Evolutionary conservation across 2,329 filamentous ascomycete genomes (phyloP).

Genomic region (Calonectria pteridis): DNA sequence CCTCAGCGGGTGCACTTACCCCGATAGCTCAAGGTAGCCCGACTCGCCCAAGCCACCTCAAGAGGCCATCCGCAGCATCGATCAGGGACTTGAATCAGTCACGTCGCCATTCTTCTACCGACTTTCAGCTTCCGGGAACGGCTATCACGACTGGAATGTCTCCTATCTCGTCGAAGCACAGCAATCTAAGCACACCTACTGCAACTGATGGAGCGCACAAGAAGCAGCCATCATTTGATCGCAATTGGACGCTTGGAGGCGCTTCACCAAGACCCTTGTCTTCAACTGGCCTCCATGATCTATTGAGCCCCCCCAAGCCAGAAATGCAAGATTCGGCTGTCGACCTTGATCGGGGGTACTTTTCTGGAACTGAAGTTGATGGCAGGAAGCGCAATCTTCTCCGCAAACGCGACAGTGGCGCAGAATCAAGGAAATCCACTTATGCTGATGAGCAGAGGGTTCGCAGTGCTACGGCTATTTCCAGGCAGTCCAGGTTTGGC

Average conservation of each 20-base stretch:
- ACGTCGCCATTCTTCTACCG: constrained; percentile 88
- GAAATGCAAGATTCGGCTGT: constrained; percentile 61
- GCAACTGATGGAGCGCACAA: constrained; percentile 62
- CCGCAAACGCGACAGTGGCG: constrained; percentile 78
- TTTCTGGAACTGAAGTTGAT: constrained; percentile 89
- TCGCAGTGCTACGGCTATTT: constrained; percentile 73
- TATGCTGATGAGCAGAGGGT: constrained; percentile 80
- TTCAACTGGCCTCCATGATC: constrained; percentile 64
- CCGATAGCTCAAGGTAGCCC: constrained; percentile 59
- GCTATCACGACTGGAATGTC: constrained; percentile 36
- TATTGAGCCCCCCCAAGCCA: constrained; percentile 53
- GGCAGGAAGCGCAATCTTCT: constrained; percentile 81
- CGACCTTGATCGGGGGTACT: constrained; percentile 90
- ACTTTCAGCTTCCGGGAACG: constrained; percentile 65
- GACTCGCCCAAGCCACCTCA: constrained; percentile 61
- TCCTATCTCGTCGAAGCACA: constrained; percentile 55
- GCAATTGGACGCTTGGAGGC: constrained; percentile 75
- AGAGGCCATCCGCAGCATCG: constrained; percentile 83
- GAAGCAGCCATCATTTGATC: constrained; percentile 78
- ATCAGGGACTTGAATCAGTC: constrained; percentile 86
- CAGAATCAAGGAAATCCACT: constrained; percentile 79
- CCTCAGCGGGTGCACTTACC: constrained; percentile 58
- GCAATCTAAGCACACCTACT: constrained; percentile 58
- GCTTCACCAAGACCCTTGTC: constrained; percentile 65
- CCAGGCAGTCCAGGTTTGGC: constrained; percentile 81